Conservation (phyloP, 768 basidiomycete species). For the Lactarius pseudohatsudake region DNA sequence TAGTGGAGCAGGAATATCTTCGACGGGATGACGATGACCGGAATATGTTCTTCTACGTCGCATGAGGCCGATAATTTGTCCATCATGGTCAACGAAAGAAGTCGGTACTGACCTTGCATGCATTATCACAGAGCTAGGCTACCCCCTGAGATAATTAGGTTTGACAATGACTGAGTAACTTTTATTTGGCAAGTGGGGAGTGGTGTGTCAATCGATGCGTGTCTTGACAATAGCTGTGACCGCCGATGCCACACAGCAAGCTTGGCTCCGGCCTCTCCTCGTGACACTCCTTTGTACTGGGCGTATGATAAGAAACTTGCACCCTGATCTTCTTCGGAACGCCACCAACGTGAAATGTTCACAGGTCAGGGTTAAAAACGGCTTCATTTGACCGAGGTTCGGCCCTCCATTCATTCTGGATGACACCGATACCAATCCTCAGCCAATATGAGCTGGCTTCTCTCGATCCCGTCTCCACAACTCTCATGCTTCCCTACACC, state of each 20-base stretch:
- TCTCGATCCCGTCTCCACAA: not conserved
- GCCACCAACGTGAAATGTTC: constrained; percentile 5
- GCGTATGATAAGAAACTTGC: not conserved
- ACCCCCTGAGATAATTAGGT: not conserved
- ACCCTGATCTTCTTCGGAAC: not conserved
- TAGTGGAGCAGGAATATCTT: constrained; percentile 88
- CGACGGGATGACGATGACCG: constrained; percentile 70
- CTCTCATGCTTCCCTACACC: not conserved
- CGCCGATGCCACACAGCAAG: not conserved
- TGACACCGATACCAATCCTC: constrained; percentile 2
- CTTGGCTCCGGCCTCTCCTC: not conserved
- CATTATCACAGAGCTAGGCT: not conserved
- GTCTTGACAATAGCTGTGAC: not conserved
- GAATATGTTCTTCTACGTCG: constrained; percentile 77
- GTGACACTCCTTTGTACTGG: not conserved
- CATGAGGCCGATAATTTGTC: constrained; percentile 39
- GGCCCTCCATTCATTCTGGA: not conserved
- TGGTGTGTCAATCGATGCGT: not conserved
- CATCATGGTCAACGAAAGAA: not conserved
- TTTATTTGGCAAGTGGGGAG: not conserved
- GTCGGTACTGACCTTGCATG: not conserved
- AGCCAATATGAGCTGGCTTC: not conserved
- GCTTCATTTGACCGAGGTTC: constrained; percentile 16
- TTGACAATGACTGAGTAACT: not conserved
- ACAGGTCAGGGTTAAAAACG: not conserved